These are phyloP conservation scores for Tuber microsphaerosporum DNA, from an alignment of 495 filamentous ascomycete genomes.

Conservation along the genomic window DNA sequence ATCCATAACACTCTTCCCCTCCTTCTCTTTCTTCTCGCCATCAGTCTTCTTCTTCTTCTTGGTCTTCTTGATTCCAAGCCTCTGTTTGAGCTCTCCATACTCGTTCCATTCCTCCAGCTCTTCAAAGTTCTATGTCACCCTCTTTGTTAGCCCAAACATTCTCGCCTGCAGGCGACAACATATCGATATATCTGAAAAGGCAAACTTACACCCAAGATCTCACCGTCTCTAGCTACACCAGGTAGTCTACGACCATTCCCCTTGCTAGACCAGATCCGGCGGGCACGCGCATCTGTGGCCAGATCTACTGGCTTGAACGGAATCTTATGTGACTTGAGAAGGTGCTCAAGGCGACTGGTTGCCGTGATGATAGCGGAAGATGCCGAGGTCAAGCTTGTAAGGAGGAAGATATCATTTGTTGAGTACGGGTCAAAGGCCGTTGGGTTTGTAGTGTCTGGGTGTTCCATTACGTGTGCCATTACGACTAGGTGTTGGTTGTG, in stretches of 20 bases:
- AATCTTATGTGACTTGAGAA: slow-evolving; percentile 89
- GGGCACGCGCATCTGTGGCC: slow-evolving; percentile 83
- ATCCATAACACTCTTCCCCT: slow-evolving; percentile 25
- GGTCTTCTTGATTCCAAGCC: slow-evolving; percentile 51
- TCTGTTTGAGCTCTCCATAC: slow-evolving; percentile 85
- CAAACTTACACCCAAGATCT: slow-evolving; percentile 71
- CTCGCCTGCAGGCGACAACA: background rate
- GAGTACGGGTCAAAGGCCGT: slow-evolving; percentile 31
- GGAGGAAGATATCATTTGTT: slow-evolving; percentile 35
- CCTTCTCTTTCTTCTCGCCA: slow-evolving; percentile 38
- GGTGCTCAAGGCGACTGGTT: slow-evolving; percentile 88
- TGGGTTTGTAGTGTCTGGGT: slow-evolving; percentile 35
- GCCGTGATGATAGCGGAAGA: slow-evolving; percentile 69
- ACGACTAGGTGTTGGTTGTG: slow-evolving; percentile 1
- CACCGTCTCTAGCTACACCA: slow-evolving; percentile 77
- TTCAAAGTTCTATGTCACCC: slow-evolving; percentile 66
- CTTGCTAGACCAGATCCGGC: slow-evolving; percentile 81
- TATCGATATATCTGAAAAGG: background rate
- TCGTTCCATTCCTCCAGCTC: slow-evolving; percentile 99
- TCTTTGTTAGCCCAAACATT: background rate
- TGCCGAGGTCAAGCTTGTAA: slow-evolving; percentile 41
- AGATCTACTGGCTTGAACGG: slow-evolving; percentile 88
- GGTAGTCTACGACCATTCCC: slow-evolving; percentile 74
- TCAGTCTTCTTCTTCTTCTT: slow-evolving; percentile 45
- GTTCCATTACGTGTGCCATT: slow-evolving; percentile 21